Base-by-base conservation (phyloP, 208 protist species). In the Naegleria lovaniensis region DNA sequence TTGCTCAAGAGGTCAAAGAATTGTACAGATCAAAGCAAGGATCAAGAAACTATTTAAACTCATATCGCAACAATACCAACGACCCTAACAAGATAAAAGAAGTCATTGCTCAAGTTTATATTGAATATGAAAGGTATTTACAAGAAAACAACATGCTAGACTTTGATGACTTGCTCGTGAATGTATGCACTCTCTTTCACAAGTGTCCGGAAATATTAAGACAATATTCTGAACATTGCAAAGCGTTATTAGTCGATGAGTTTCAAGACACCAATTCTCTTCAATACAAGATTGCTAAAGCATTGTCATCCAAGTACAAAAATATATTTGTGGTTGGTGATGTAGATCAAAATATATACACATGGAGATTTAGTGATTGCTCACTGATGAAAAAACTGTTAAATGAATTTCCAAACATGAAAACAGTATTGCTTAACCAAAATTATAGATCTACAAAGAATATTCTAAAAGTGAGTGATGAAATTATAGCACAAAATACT, bases 271-370 rank as follows among this genome's bases (percentile, higher is more conserved):
- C 39, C 4, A 86, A 86, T 19, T 51, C 0, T 48, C 51, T 86
- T 51, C 83, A 86, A 51, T 86, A 86, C 19, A 51, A 86, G 22
- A 75, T 75, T 75, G 6, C 58, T n/a, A 75, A 75, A 75, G 15
- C 5, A 5, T 25, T 75, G n/a, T 75, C 15, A n/a, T 9, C 6
- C 6, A 75, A 75, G n/a, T 5, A 51, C 5, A 41, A 51, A 3
- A 86, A 51, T 25, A 86, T 86, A n/a, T 51, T 51, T 43, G 83
- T 86, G 25, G 83, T 86, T 86, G 83, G 83, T 33, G 83, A 86
- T 51, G 22, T 36, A 29, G 39, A 86, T 25, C 83, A 86, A 86
- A 86, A 19, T 33, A 86, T 86, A 36, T 87, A 40, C 22, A 33
- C 84, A 52, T 87, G 84, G 84, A 87, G 84, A 52, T 36, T 52